These are phyloP conservation scores for Phycomyces blakesleeanus DNA, from an alignment of 192 early-diverging fungal species.

Conservation along the genomic window DNA sequence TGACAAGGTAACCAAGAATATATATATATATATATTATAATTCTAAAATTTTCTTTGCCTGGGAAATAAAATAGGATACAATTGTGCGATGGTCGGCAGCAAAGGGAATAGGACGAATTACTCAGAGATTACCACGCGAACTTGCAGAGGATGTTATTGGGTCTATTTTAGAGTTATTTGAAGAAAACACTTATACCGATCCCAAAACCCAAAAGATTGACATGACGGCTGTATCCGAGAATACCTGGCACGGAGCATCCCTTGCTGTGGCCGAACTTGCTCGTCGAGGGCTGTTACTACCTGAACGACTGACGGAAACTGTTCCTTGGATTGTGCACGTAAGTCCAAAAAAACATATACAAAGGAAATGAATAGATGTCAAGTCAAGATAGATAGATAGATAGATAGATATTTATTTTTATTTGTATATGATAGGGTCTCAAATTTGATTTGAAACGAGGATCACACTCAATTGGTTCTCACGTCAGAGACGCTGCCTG, in stretches of 20 bases:
- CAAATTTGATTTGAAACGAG: conserved; percentile 84
- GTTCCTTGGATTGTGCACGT: conserved; percentile 79
- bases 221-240: conserved; percentile 79
- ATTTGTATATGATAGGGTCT: conserved; percentile 76
- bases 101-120: conserved; percentile 91
- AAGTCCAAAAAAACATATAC: conserved; percentile 41
- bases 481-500: conserved; percentile 95
- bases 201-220: conserved; percentile 43
- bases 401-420: conserved; percentile 73
- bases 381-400: too few species aligned
- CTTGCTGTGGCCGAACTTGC: conserved; percentile 90
- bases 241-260: conserved; percentile 93
- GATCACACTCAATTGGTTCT: conserved; percentile 86
- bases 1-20: conserved; percentile 59
- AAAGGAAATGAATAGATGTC: too few species aligned
- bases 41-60: neutral
- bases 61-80: conserved; percentile 57
- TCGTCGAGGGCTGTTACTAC: conserved; percentile 78
- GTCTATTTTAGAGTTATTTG: conserved; percentile 73
- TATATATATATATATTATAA: neutral
- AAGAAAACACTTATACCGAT: conserved; percentile 67
- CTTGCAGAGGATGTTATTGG: conserved; percentile 81
- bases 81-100: conserved; percentile 97
- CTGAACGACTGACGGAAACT: conserved; percentile 60
- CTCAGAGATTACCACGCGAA: conserved; percentile 72